These are phyloP conservation scores for Fraxinus velutina DNA, from an alignment of 305 asterid genomes.

Conservation along the genomic window DNA sequence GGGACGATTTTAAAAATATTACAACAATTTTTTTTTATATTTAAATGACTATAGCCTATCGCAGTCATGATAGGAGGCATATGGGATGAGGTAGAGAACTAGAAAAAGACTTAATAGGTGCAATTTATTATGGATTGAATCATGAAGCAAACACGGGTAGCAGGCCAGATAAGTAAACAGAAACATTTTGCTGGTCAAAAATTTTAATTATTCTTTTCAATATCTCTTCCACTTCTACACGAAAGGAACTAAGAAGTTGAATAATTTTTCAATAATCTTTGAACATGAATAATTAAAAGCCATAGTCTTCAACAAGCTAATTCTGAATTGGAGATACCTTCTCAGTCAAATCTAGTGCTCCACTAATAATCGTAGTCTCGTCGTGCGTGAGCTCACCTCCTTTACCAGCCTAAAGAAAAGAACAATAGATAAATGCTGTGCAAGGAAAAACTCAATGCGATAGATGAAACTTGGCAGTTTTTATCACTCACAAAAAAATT, in stretches of 20 bases:
- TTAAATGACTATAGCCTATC: conserved; percentile 10
- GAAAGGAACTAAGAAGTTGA: background rate
- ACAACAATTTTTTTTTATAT: conserved; percentile 4
- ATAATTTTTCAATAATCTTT: background rate
- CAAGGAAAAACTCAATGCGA: conserved; percentile 5
- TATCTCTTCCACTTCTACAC: background rate
- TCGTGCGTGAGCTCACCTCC: conserved; percentile 95
- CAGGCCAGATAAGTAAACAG: background rate
- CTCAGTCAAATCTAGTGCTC: conserved; percentile 86
- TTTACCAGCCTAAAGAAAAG: conserved; percentile 67
- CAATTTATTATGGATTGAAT: background rate
- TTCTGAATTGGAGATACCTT: conserved; percentile 46
- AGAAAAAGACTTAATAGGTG: background rate
- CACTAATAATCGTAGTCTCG: conserved; percentile 88
- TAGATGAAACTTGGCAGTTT: conserved; percentile 11
- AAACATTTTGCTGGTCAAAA: background rate
- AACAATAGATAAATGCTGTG: conserved; percentile 15
- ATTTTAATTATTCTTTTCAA: background rate
- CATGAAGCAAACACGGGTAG: background rate
- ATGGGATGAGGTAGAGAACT: conserved; percentile 9
- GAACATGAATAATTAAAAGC: background rate
- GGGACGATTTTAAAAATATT: background rate
- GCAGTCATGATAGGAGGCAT: background rate
- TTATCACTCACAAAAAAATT: background rate
- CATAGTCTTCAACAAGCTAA: background rate